These are phyloP conservation scores for Geotrichum australiense DNA, from an alignment of 1,139 yeast species.

Conservation along the genomic window DNA sequence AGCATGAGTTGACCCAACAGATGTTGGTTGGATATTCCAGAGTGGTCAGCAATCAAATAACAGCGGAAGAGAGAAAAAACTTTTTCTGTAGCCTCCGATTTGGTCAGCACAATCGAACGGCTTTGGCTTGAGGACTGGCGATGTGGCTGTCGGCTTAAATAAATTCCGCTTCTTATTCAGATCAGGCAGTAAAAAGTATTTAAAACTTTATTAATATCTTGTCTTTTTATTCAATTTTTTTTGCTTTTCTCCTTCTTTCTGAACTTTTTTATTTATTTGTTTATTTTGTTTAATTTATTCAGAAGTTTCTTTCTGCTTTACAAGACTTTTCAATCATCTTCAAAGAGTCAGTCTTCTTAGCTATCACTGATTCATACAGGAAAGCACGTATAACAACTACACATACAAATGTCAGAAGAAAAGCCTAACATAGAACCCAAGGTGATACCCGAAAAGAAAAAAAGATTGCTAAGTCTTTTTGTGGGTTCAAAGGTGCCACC, in stretches of 20 bases:
- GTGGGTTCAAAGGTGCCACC: constrained; percentile 31
- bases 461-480: constrained; percentile 24
- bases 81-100: no score
- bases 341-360: neutral
- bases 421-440: neutral
- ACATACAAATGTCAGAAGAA: neutral
- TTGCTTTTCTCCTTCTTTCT: neutral
- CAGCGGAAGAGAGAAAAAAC: no score
- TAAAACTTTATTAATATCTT: neutral
- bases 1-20: no score
- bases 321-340: no score
- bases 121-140: no score
- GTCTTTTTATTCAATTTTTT: neutral
- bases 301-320: neutral
- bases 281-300: neutral
- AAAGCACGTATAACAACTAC: neutral
- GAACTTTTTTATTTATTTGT: neutral
- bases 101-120: no score
- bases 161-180: no score
- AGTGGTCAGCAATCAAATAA: no score
- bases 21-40: no score
- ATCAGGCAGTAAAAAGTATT: neutral
- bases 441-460: constrained; percentile 1
- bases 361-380: no score
- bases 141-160: no score